Evolutionary conservation across 2,329 filamentous ascomycete species (phyloP).

Genomic region (Sporothrix humicola): DNA sequence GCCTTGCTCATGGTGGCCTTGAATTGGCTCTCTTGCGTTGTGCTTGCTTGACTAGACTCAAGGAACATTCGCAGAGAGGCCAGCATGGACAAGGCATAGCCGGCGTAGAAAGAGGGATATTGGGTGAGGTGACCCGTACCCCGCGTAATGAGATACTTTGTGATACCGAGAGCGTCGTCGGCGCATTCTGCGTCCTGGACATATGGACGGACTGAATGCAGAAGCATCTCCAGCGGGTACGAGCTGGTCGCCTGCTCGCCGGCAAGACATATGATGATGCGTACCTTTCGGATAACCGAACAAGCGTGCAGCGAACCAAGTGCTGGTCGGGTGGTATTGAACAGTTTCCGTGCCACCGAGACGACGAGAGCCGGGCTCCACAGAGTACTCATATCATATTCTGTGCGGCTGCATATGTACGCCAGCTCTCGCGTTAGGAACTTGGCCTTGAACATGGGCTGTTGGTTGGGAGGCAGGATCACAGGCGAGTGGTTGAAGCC

Average conservation of each 20-base stretch:
- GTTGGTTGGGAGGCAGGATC: constrained; percentile 75
- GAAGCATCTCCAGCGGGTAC: constrained; percentile 88
- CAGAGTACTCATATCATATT: constrained; percentile 66
- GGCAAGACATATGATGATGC: constrained; percentile 79
- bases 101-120: constrained; percentile 77
- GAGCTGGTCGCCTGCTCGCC: constrained; percentile 73
- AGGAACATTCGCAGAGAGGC: constrained; percentile 79
- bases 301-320: constrained; percentile 87
- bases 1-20: constrained; percentile 77
- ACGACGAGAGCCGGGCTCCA: constrained; percentile 79
- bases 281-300: constrained; percentile 82
- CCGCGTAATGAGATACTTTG: constrained; percentile 78
- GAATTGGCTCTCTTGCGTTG: constrained; percentile 84
- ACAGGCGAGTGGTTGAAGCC: constrained; percentile 68
- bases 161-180: constrained; percentile 85
- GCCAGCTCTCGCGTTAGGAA: constrained; percentile 77
- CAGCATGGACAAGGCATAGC: constrained; percentile 78
- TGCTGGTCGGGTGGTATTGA: constrained; percentile 81
- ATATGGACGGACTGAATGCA: constrained; percentile 79
- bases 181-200: constrained; percentile 85
- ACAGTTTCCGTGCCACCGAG: constrained; percentile 74
- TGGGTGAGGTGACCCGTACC: constrained; percentile 69
- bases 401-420: constrained; percentile 75
- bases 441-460: constrained; percentile 82
- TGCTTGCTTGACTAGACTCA: constrained; percentile 74